Percentiles rank a stretch among this genome's conserved stretches.
These are phyloP conservation scores for Fusarium sp. DNA, from an alignment of 2,329 filamentous ascomycete genomes.

Conservation along the genomic window DNA sequence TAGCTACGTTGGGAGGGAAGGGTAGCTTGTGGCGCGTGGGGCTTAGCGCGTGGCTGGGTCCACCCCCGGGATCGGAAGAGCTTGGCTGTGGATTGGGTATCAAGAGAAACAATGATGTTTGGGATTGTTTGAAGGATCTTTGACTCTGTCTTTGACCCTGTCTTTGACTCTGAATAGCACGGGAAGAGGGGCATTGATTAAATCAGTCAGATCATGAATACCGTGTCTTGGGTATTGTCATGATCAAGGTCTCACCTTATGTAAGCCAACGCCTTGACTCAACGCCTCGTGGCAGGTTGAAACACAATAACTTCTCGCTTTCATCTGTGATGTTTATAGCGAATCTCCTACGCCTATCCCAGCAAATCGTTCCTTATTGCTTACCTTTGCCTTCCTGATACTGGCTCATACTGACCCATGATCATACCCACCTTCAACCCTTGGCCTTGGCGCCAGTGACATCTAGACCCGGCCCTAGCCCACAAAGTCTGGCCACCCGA, in stretches of 20 bases:
- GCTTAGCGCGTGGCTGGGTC: not conserved
- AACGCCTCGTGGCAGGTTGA: not conserved
- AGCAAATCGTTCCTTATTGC: not conserved
- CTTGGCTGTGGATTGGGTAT: not conserved
- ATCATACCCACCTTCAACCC: not conserved
- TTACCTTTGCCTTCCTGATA: not conserved
- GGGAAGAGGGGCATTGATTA: not conserved
- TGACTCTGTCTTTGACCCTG: not conserved
- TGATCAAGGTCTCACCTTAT: not conserved
- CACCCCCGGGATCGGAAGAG: not conserved
- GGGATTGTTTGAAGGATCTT: not conserved
- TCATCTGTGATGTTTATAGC: not conserved
- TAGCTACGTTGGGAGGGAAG: not conserved
- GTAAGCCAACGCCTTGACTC: not conserved
- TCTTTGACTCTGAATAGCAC: not conserved
- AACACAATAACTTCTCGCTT: not conserved
- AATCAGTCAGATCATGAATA: not conserved
- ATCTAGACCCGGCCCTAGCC: not conserved
- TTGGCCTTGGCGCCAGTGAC: not conserved
- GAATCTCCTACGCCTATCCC: not conserved
- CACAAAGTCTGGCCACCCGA: not conserved
- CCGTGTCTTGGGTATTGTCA: not conserved
- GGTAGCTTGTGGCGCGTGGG: slow-evolving; percentile 1
- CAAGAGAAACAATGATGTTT: not conserved
- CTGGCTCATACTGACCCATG: not conserved